phyloP scores from a whole-genome alignment of 306 rosid genomes.

The Gastrolobium bilobum region DNA sequence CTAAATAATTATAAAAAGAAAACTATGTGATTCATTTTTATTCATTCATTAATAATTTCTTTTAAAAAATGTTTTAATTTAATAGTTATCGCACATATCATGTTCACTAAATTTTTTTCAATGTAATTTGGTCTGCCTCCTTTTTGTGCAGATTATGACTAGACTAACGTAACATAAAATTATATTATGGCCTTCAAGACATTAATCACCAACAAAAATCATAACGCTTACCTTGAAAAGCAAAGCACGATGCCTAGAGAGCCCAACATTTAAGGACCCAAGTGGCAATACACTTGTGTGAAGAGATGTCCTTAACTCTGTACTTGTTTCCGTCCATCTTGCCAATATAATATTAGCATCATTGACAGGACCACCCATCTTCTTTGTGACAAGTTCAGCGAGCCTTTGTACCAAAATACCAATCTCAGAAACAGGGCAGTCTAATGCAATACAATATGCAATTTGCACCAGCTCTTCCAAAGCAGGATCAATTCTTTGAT shows the following conservation, averaged over 20 bases:
- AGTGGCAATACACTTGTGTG: slow-evolving; percentile 87
- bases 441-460: slow-evolving; percentile 89
- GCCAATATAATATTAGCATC: slow-evolving; percentile 84
- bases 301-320: slow-evolving; percentile 82
- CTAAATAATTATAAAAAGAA: slow-evolving; percentile 18
- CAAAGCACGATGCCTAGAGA: slow-evolving; percentile 96
- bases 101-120: slow-evolving; percentile 5
- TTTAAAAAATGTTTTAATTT: slow-evolving; percentile 1
- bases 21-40: not conserved
- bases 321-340: slow-evolving; percentile 90
- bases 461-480: slow-evolving; percentile 90
- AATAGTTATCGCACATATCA: not conserved
- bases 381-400: slow-evolving; percentile 87
- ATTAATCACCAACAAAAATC: slow-evolving; percentile 25
- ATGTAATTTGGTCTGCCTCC: not conserved
- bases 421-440: slow-evolving; percentile 78
- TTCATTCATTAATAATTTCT: slow-evolving; percentile 5
- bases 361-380: slow-evolving; percentile 98
- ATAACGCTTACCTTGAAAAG: slow-evolving; percentile 86
- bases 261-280: slow-evolving; percentile 93
- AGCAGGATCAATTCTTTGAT: slow-evolving; percentile 75
- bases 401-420: slow-evolving; percentile 84
- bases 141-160: slow-evolving; percentile 26
- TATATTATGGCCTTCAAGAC: slow-evolving; percentile 42
- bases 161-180: slow-evolving; percentile 39